phyloP scores from a whole-genome alignment of 2,329 filamentous ascomycete genomes.

The Neopestalotiopsis clavispora region DNA sequence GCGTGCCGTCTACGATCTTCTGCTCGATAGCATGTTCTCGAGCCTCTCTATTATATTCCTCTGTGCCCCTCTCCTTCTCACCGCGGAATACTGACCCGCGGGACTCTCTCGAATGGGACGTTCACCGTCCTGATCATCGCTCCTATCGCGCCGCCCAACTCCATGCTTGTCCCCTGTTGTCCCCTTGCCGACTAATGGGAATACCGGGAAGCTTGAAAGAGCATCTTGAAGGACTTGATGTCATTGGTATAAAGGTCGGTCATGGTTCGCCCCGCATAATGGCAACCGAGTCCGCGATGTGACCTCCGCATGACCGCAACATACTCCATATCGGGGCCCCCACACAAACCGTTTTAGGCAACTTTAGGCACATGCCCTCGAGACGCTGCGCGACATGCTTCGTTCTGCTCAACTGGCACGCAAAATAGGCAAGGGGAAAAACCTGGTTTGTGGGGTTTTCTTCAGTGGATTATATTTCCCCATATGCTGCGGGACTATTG shows the following conservation, averaged over 20 bases:
- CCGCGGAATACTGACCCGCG: neutral
- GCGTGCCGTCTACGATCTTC: neutral
- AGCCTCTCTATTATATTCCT: neutral
- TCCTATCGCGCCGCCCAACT: neutral
- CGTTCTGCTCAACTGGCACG: neutral
- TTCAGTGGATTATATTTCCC: neutral
- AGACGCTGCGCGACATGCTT: neutral
- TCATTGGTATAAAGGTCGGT: slow-evolving; percentile 1
- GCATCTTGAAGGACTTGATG: neutral
- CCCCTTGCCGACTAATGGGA: neutral
- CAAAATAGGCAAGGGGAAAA: neutral
- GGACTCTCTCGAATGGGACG: neutral
- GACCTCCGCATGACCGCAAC: neutral
- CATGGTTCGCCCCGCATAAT: neutral
- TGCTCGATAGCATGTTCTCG: neutral
- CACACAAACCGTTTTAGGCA: neutral
- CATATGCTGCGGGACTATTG: neutral
- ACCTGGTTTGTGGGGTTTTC: neutral
- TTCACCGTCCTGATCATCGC: neutral
- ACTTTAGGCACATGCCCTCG: neutral
- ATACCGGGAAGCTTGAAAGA: neutral
- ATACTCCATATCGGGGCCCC: neutral
- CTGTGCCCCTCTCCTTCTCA: neutral
- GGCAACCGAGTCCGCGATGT: neutral
- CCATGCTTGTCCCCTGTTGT: neutral